Percentiles rank a stretch among this genome's conserved stretches.
Evolutionary conservation across 2,329 filamentous ascomycete genomes (phyloP).

Genomic region (Pseudogymnoascus sp.): DNA sequence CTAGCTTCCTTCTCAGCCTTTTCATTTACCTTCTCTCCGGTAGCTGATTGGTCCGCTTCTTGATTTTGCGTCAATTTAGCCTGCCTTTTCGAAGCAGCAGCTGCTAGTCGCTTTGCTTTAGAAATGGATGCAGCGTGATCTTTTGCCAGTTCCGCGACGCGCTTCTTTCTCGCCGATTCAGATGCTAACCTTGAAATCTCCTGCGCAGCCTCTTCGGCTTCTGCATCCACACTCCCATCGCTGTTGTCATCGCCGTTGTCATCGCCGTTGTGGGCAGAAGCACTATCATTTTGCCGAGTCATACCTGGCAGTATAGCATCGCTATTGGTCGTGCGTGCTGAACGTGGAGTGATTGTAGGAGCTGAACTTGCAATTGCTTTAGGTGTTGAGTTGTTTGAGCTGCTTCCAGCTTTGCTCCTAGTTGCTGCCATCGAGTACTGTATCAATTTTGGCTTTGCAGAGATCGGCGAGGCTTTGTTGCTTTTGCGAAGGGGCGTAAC

Average conservation of each 20-base stretch:
- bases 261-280: not conserved
- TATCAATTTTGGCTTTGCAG: not conserved
- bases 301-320: not conserved
- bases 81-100: not conserved
- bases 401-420: not conserved
- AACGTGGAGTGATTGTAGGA: not conserved
- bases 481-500: not conserved
- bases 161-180: not conserved
- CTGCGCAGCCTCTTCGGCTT: not conserved
- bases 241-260: not conserved
- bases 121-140: not conserved
- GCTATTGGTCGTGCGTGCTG: not conserved
- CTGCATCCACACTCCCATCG: not conserved
- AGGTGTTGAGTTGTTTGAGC: not conserved
- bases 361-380: not conserved
- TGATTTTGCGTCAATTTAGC: not conserved
- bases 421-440: not conserved
- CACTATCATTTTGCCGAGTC: not conserved
- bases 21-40: not conserved
- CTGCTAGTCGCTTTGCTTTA: not conserved
- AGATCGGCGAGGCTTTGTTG: not conserved
- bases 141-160: not conserved
- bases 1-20: not conserved
- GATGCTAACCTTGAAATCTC: not conserved
- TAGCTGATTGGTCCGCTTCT: not conserved